A percentile compares a stretch with the other conserved stretches of the same genome.
These are phyloP conservation scores for Amphicarpaea edgeworthii DNA, from an alignment of 306 rosid genomes.

Conservation along the genomic window DNA sequence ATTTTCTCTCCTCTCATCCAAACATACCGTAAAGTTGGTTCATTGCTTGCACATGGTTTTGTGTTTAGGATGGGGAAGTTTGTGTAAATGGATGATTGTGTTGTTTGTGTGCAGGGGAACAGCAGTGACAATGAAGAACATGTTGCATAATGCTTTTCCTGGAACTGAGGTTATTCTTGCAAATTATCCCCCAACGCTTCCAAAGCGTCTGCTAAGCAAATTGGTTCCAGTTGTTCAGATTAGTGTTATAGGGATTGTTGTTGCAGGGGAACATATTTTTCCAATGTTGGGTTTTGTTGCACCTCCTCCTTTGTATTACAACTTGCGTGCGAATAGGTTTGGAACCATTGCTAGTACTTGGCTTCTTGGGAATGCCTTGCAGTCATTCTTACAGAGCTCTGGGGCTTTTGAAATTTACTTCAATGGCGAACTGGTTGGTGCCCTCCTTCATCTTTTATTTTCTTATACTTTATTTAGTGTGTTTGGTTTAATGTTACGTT, in stretches of 20 bases:
- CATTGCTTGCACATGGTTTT: constrained; percentile 12
- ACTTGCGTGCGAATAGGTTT: constrained; percentile 76
- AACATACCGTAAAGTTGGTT: neutral
- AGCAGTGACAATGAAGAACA: constrained; percentile 69
- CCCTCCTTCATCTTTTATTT: constrained; percentile 23
- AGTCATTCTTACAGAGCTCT: constrained; percentile 82
- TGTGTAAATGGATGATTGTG: constrained; percentile 28
- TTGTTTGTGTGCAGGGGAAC: constrained; percentile 63
- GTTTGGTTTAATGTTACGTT: too few relatives aligned
- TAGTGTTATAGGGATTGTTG: constrained; percentile 64
- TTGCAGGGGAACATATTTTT: constrained; percentile 80
- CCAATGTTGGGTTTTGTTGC: constrained; percentile 69
- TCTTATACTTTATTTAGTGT: too few relatives aligned
- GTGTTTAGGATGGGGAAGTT: constrained; percentile 19
- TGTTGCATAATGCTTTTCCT: constrained; percentile 74
- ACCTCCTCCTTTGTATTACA: constrained; percentile 78
- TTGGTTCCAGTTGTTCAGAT: constrained; percentile 74
- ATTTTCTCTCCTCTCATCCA: neutral
- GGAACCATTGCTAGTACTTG: constrained; percentile 76
- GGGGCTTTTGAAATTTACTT: constrained; percentile 86
- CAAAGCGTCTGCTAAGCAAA: constrained; percentile 79
- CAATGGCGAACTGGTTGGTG: constrained; percentile 83
- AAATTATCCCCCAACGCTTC: constrained; percentile 70
- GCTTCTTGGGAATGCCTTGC: constrained; percentile 87
- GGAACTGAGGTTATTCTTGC: constrained; percentile 70